phyloP scores from a whole-genome alignment of 2,329 filamentous ascomycete species.

The Macrophomina phaseolina region DNA sequence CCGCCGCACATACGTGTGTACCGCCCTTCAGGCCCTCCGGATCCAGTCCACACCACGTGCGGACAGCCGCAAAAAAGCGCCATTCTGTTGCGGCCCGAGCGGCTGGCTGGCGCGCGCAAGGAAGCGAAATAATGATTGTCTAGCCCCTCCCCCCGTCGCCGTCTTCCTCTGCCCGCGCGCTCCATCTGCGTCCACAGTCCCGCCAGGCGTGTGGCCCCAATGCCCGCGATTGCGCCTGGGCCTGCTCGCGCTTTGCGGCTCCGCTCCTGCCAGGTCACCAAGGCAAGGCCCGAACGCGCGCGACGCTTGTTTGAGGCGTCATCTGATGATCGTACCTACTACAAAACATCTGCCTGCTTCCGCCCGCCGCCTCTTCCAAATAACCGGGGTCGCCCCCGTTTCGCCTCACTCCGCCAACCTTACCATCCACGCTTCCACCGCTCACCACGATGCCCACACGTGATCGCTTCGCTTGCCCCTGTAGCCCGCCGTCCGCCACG shows the following conservation, averaged over 20 bases:
- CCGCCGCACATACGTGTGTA: not conserved
- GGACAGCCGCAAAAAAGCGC: slow-evolving; percentile 13
- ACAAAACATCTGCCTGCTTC: not conserved
- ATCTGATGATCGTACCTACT: slow-evolving; percentile 26
- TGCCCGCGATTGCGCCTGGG: slow-evolving; percentile 1
- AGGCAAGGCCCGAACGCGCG: slow-evolving; percentile 15
- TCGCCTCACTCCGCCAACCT: slow-evolving; percentile 10
- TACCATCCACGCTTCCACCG: not conserved
- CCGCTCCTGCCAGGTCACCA: slow-evolving; percentile 18
- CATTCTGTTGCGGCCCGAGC: slow-evolving; percentile 19
- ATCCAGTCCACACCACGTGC: slow-evolving; percentile 15
- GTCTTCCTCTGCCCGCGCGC: not conserved
- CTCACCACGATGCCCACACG: not conserved
- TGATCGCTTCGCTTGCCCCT: slow-evolving; percentile 18
- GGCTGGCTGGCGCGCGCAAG: slow-evolving; percentile 8
- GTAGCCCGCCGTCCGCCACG: not conserved
- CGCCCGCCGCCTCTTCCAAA: slow-evolving; percentile 13
- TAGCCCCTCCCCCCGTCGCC: not conserved
- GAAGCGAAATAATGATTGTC: slow-evolving; percentile 25
- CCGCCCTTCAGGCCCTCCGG: slow-evolving; percentile 5
- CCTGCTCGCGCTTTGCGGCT: slow-evolving; percentile 13
- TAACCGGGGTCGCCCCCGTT: slow-evolving; percentile 18
- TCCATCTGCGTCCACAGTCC: not conserved
- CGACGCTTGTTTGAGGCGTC: slow-evolving; percentile 21
- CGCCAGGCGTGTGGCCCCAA: not conserved